These are phyloP conservation scores for Allium fistulosum DNA, from an alignment of 106 monocot species.

Conservation along the genomic window DNA sequence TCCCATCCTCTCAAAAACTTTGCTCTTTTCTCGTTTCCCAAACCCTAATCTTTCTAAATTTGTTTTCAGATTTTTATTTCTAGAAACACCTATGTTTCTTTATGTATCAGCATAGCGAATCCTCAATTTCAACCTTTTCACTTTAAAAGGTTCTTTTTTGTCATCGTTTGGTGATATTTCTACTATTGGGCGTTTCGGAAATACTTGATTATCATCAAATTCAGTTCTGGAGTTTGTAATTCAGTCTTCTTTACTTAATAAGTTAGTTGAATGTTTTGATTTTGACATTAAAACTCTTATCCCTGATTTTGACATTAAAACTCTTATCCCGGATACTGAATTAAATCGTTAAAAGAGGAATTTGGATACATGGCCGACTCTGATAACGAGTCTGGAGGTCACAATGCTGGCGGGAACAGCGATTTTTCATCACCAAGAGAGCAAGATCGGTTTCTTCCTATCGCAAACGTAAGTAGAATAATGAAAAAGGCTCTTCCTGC, in stretches of 20 bases:
- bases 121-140: slow-evolving; percentile 2
- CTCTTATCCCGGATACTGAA: background rate
- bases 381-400: slow-evolving; percentile 20
- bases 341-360: background rate
- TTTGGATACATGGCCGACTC: slow-evolving; percentile 16
- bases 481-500: slow-evolving; percentile 52
- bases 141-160: background rate
- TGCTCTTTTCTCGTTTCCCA: background rate
- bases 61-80: background rate
- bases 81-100: background rate
- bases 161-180: background rate
- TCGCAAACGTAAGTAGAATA: slow-evolving; percentile 44
- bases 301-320: background rate
- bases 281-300: background rate
- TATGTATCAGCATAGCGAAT: background rate
- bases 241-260: too few species aligned
- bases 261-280: slow-evolving; percentile 1
- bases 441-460: slow-evolving; percentile 29
- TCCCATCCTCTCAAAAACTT: background rate
- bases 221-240: background rate
- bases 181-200: background rate
- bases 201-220: background rate
- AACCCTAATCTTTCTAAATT: slow-evolving; percentile 1
- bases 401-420: slow-evolving; percentile 13
- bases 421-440: slow-evolving; percentile 11